Percentiles rank a stretch among this genome's conserved stretches.
These are phyloP conservation scores for Alisma plantagoaquatica DNA, from an alignment of 106 monocot species.

Conservation along the genomic window DNA sequence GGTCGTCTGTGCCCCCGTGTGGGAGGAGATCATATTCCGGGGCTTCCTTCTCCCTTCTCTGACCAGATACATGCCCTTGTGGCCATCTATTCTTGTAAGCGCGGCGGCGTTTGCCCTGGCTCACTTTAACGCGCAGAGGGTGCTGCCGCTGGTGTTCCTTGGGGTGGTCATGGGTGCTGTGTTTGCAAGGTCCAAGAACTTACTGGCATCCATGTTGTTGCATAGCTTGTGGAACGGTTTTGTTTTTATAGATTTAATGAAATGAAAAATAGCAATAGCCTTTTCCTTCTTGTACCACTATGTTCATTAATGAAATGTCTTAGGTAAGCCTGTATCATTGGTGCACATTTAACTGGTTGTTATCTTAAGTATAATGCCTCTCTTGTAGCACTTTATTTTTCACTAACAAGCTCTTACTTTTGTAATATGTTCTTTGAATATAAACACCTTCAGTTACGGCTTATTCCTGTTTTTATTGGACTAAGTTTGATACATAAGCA, in stretches of 20 bases:
- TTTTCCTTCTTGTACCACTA: too few species aligned
- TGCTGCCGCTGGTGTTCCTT: conserved; percentile 55
- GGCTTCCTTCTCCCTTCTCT: conserved; percentile 70
- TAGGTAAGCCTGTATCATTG: conserved; percentile 8
- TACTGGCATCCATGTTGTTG: conserved; percentile 57
- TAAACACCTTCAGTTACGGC: too few species aligned
- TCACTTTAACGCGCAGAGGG: conserved; percentile 61
- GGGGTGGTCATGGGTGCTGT: conserved; percentile 67
- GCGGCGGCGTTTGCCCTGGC: conserved; percentile 58
- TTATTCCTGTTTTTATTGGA: too few species aligned
- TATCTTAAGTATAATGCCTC: too few species aligned
- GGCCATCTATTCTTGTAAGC: conserved; percentile 41
- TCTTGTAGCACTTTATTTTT: too few species aligned
- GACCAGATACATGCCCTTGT: conserved; percentile 57
- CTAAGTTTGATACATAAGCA: too few species aligned
- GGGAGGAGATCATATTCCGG: conserved; percentile 73
- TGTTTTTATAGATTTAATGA: conserved; percentile 73
- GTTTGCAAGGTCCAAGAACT: conserved; percentile 46
- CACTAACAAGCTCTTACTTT: too few species aligned
- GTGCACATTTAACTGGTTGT: too few species aligned
- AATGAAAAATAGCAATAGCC: too few species aligned
- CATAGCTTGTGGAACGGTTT: conserved; percentile 81
- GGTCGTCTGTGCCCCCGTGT: conserved; percentile 53
- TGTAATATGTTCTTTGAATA: too few species aligned
- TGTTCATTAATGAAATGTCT: too few species aligned